Conservation (phyloP, 345 rosid species). For the Linum usitatissimum region DNA sequence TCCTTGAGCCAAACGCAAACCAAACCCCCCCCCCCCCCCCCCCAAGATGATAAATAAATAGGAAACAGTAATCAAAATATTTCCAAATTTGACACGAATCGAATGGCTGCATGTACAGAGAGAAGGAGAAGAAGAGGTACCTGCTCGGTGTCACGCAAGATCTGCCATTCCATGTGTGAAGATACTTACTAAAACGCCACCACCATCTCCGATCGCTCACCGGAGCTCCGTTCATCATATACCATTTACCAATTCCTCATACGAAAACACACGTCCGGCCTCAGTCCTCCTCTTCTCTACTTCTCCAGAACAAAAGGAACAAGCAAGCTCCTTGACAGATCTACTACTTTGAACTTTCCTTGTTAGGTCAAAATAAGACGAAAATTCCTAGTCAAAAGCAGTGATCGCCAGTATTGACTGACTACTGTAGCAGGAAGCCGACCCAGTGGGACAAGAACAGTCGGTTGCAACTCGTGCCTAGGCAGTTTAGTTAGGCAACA, state of each 20-base stretch:
- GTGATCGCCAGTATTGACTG: constrained; percentile 15
- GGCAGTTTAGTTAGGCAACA: background rate
- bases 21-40: too few relatives aligned
- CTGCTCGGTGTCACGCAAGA: constrained; percentile 89
- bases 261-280: constrained; percentile 6
- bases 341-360: constrained; percentile 4
- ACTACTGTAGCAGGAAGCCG: background rate
- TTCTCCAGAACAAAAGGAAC: background rate
- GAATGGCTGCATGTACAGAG: constrained; percentile 2
- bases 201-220: constrained; percentile 72
- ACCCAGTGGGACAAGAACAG: background rate
- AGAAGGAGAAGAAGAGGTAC: constrained; percentile 30
- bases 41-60: background rate
- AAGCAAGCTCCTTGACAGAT: constrained; percentile 9
- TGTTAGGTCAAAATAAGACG: background rate
- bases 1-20: too few relatives aligned
- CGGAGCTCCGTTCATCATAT: constrained; percentile 81
- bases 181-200: constrained; percentile 39
- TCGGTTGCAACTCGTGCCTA: background rate
- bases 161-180: constrained; percentile 98
- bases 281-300: background rate
- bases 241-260: constrained; percentile 21
- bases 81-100: background rate
- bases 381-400: constrained; percentile 11
- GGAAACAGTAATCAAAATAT: background rate